phyloP scores from a whole-genome alignment of 2,329 filamentous ascomycete species.

The Diaporthe ilicicola region DNA sequence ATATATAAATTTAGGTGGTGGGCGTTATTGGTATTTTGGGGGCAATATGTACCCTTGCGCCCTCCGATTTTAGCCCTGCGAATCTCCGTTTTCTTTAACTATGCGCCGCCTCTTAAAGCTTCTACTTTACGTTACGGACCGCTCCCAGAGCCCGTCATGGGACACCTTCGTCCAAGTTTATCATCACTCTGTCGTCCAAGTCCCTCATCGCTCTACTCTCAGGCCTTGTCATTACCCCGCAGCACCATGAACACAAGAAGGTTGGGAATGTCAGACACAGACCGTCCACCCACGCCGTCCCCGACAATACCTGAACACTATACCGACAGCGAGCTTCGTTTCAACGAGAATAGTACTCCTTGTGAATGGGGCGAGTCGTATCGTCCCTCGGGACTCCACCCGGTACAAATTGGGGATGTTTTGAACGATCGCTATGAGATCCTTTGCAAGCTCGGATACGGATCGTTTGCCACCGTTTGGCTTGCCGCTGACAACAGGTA shows the following conservation, averaged over 20 bases:
- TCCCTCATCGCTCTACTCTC: not conserved
- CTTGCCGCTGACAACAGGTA: conserved; percentile 37
- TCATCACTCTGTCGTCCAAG: too few relatives aligned
- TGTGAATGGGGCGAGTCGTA: conserved; percentile 38
- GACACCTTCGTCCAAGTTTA: not conserved
- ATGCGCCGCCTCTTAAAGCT: not conserved
- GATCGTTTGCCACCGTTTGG: conserved; percentile 54
- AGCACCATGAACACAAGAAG: not conserved
- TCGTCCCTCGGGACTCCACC: conserved; percentile 49
- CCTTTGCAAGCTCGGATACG: conserved; percentile 52
- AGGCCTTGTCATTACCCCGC: not conserved
- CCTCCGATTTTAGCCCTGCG: too few relatives aligned
- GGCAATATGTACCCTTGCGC: too few relatives aligned
- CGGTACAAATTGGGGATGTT: conserved; percentile 51
- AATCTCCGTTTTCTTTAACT: too few relatives aligned
- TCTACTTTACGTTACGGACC: not conserved
- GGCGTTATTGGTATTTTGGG: too few relatives aligned
- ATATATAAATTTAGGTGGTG: too few relatives aligned
- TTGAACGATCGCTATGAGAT: conserved; percentile 48
- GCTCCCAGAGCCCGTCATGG: not conserved
- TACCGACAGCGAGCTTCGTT: not conserved
- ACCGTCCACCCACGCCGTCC: not conserved
- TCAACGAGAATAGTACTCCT: not conserved
- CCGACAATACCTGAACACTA: not conserved
- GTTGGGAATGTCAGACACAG: not conserved